These are phyloP conservation scores for Escallonia rubra DNA, from an alignment of 129 eudicot genomes.

Conservation along the genomic window DNA sequence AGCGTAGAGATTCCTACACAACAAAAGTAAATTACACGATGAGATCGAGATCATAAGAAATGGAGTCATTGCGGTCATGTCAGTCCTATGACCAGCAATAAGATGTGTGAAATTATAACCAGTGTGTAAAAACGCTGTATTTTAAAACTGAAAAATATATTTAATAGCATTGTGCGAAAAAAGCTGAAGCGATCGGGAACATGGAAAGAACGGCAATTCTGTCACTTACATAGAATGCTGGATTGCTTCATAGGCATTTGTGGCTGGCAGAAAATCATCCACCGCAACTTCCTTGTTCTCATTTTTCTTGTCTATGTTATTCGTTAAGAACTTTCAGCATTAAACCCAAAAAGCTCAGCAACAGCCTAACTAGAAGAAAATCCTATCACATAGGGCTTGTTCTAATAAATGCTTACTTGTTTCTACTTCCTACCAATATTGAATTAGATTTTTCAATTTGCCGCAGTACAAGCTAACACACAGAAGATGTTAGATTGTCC, in stretches of 20 bases:
- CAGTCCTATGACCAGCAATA: not conserved
- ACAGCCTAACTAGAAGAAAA: too few species aligned
- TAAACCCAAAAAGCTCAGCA: not conserved
- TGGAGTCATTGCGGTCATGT: not conserved
- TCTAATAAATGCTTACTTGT: too few species aligned
- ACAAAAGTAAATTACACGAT: not conserved
- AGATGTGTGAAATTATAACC: not conserved
- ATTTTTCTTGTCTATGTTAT: constrained; percentile 70
- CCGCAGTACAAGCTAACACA: too few species aligned
- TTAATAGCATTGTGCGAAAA: not conserved
- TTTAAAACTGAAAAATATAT: not conserved
- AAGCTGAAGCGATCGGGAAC: not conserved
- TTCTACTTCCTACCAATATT: too few species aligned
- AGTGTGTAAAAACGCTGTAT: not conserved
- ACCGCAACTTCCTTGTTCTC: constrained; percentile 98
- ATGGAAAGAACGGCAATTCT: not conserved
- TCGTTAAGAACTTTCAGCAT: constrained; percentile 19
- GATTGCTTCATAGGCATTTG: constrained; percentile 67
- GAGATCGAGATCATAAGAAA: not conserved
- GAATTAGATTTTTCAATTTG: too few species aligned
- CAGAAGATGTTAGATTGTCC: not conserved
- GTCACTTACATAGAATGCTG: constrained; percentile 73
- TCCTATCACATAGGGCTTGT: too few species aligned
- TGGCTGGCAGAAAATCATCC: constrained; percentile 72
- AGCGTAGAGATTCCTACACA: constrained; percentile 78